phyloP scores from a whole-genome alignment of 2,329 filamentous ascomycete genomes.

The Trichophyton mentagrophytes region DNA sequence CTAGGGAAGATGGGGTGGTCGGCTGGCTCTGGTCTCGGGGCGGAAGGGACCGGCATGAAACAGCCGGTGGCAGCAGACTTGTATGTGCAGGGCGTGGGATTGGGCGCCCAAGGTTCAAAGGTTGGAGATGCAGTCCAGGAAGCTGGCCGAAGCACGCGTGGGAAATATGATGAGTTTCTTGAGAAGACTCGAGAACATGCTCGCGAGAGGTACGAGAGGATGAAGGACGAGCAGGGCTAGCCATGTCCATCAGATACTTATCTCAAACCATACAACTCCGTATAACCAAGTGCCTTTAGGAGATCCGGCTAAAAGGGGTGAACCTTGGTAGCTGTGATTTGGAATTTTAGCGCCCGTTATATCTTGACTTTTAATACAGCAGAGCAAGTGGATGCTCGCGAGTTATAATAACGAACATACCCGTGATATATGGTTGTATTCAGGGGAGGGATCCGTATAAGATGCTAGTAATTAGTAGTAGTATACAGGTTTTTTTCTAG shows the following conservation, averaged over 20 bases:
- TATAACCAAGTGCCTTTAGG: no score
- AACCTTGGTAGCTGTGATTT: not conserved
- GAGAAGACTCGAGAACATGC: constrained; percentile 36
- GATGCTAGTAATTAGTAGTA: not conserved
- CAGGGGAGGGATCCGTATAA: not conserved
- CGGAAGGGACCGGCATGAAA: constrained; percentile 36
- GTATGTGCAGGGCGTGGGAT: constrained; percentile 38
- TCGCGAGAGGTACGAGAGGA: constrained; percentile 35
- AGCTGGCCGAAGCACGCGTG: constrained; percentile 36
- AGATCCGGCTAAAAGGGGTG: no score
- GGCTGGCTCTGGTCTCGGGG: constrained; percentile 36
- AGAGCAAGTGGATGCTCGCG: not conserved
- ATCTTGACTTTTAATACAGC: not conserved
- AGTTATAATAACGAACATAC: not conserved
- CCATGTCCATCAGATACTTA: not conserved
- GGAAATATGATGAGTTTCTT: constrained; percentile 37
- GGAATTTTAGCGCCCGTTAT: not conserved
- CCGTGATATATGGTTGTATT: not conserved
- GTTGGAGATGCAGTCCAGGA: constrained; percentile 38
- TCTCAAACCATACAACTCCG: no score
- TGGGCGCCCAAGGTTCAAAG: constrained; percentile 38
- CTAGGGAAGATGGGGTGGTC: constrained; percentile 42
- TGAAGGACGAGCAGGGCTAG: constrained; percentile 18
- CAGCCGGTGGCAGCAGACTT: constrained; percentile 37
- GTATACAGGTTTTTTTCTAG: not conserved